Evolutionary conservation across 306 rosid species (phyloP).

Genomic region (Medicago ruthenica): DNA sequence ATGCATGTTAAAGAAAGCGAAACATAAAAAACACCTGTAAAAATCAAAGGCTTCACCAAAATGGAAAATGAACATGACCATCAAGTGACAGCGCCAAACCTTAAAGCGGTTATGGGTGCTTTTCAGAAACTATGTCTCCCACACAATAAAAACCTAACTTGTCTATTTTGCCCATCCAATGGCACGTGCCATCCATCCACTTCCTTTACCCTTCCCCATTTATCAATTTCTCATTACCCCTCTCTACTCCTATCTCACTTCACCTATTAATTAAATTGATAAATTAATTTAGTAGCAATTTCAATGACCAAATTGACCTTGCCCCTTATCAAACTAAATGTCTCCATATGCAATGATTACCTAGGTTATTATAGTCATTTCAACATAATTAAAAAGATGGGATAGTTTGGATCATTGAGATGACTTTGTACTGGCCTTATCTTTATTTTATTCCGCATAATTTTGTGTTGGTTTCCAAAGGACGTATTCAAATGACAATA

Average conservation of each 20-base stretch:
- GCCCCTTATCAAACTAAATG: neutral
- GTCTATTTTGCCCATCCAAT: constrained; percentile 53
- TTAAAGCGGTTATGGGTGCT: constrained; percentile 65
- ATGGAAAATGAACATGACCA: constrained; percentile 59
- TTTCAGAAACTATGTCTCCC: constrained; percentile 58
- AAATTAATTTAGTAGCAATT: neutral
- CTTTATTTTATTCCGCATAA: constrained; percentile 75
- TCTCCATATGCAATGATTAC: constrained; percentile 43
- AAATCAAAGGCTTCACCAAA: constrained; percentile 52
- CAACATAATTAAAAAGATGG: constrained; percentile 39
- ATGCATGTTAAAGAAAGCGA: constrained; percentile 43
- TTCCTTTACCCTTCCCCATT: constrained; percentile 37
- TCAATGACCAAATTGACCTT: constrained; percentile 44
- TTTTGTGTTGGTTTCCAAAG: constrained; percentile 65
- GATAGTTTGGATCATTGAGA: constrained; percentile 77
- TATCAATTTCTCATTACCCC: constrained; percentile 21
- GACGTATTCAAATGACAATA: constrained; percentile 56
- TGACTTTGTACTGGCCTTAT: constrained; percentile 85
- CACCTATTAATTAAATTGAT: constrained; percentile 52
- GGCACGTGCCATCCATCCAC: constrained; percentile 64
- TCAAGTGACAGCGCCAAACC: constrained; percentile 66
- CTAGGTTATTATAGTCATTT: constrained; percentile 54
- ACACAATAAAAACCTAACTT: constrained; percentile 58
- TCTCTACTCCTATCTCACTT: constrained; percentile 44
- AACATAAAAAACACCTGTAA: constrained; percentile 58